Conservation (phyloP, 2,329 filamentous ascomycete genomes). For the Paecilomyces fulvus region DNA sequence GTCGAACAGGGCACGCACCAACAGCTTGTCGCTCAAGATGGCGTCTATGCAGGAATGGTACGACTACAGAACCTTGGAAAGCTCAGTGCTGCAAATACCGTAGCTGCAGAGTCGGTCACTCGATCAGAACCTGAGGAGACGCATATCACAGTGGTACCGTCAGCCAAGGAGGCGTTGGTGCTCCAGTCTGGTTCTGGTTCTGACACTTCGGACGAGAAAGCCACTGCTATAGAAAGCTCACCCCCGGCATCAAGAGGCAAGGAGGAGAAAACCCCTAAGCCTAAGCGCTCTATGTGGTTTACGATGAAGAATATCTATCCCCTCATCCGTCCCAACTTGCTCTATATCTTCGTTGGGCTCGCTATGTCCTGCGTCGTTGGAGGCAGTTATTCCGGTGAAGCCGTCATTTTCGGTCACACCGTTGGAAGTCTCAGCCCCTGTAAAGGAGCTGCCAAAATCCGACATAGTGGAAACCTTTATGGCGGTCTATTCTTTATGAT, state of each 20-base stretch:
- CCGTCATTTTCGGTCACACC: slow-evolving; percentile 48
- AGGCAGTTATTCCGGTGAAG: slow-evolving; percentile 45
- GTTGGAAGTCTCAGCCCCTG: slow-evolving; percentile 45
- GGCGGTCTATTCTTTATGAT: slow-evolving; percentile 49
- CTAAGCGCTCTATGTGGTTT: slow-evolving; percentile 14
- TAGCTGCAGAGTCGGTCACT: not conserved
- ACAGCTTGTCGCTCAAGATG: slow-evolving; percentile 24
- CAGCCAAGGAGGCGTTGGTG: not conserved
- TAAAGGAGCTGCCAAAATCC: slow-evolving; percentile 36
- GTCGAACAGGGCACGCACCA: slow-evolving; percentile 26
- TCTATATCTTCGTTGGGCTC: slow-evolving; percentile 36
- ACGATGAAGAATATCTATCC: slow-evolving; percentile 25
- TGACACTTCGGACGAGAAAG: not conserved
- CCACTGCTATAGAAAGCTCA: not conserved
- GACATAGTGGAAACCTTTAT: slow-evolving; percentile 41
- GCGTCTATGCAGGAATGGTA: slow-evolving; percentile 43
- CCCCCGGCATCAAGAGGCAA: not conserved
- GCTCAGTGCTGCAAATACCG: not conserved
- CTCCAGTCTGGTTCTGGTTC: not conserved
- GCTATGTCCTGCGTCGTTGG: slow-evolving; percentile 43
- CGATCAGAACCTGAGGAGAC: not conserved
- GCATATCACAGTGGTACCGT: not conserved
- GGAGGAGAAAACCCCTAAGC: not conserved
- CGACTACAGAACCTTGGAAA: slow-evolving; percentile 32
- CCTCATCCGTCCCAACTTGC: slow-evolving; percentile 33